Evolutionary conservation across 2,329 filamentous ascomycete genomes (phyloP), one percentile per base, ranked within the genome.

Genomic region (Penicillium sp.): DNA sequence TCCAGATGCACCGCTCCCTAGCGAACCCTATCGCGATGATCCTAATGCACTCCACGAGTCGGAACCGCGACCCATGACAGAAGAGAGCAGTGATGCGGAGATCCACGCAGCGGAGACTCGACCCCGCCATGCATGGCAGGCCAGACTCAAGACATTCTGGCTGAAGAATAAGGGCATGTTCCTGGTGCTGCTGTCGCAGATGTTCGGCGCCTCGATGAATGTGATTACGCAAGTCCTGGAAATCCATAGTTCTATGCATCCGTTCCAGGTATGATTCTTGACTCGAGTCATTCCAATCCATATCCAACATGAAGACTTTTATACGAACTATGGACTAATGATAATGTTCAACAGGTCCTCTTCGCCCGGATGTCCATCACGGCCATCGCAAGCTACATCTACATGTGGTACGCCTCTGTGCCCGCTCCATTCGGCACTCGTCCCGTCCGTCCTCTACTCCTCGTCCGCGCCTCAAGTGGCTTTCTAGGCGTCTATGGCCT

Each of bases 181-280:
- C 14, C 70, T 88, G 30, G 85, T 95, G 29, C 69, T 88, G 12
- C 44, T 82, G 2, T 76, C 86, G 0, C 87, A 94, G 62, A 68
- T 92, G 23, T 95, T 95, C 52, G 86, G 82, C 1, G 80, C 83
- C 0, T 64, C 85, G 35, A 95, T 95, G 89, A 93, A 92, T 59
- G 77, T 93, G 7, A 79, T 80, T 27, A 85, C 86, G 0, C 74
- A 87, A 13, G 62, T 90, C 8, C 69, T 95, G 26, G 85, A 93
- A 59, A 71, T 76, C 23, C 70, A 78, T 49, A 77, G 77, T 31
- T 78, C 78, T 2, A 82, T 93, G 70, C 79, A 92, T 68, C 85
- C 88, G 0, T 81, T 93, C 48, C 85, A 92, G 60, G 71, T 74
- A 53, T 30, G 25, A 11, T 2, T 18, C 22, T 29, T 15, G 33